Evolutionary conservation across 306 rosid genomes (phyloP).

Genomic region (Sicyos baderoa): DNA sequence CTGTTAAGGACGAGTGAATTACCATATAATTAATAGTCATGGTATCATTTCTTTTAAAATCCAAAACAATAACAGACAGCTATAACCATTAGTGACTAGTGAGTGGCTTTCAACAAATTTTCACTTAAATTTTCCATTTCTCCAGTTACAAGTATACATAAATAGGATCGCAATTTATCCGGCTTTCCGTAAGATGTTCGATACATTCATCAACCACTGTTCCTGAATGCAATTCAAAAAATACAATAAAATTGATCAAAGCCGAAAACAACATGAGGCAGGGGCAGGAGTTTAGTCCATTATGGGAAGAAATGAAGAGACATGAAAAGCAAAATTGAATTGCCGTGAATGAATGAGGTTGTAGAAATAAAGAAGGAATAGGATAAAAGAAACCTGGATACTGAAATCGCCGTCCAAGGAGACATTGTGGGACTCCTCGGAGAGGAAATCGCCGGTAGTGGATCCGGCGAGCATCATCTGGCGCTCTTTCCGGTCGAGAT

Average conservation of each 20-base stretch:
- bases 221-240: not conserved
- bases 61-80: not conserved
- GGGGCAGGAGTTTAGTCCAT: not conserved
- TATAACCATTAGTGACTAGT: too few species aligned
- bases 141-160: not conserved
- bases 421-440: conserved; percentile 82
- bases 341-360: not conserved
- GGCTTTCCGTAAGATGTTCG: not conserved
- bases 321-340: not conserved
- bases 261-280: not conserved
- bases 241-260: not conserved
- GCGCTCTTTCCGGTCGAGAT: conserved; percentile 80
- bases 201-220: not conserved
- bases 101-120: not conserved
- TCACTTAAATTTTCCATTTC: not conserved
- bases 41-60: not conserved
- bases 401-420: conserved; percentile 96
- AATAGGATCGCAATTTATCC: not conserved
- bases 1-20: not conserved
- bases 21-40: not conserved
- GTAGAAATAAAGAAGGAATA: not conserved
- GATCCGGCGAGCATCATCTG: conserved; percentile 64
- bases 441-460: conserved; percentile 59
- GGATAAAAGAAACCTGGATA: conserved; percentile 52
- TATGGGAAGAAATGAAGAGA: not conserved